Base-by-base conservation (phyloP, 805 yeast species). In the Zygotorulaspora chibaensis region DNA sequence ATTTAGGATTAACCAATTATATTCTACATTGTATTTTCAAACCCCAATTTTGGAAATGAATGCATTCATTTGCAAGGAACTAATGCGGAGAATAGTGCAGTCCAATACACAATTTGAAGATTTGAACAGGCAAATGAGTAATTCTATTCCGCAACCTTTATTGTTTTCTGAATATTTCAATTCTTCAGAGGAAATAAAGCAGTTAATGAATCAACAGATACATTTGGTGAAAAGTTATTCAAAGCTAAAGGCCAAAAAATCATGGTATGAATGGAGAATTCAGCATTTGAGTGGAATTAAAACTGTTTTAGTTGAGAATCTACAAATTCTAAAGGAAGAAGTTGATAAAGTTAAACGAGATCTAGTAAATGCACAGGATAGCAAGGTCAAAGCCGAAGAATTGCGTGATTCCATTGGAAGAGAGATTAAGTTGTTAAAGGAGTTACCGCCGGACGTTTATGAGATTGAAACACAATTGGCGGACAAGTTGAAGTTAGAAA, bases 221-320 rank as follows among this genome's bases (percentile, higher is more conserved):
- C 74, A 71, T 47, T 47, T 73, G 10, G 64, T 81, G 35, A 78
- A 79, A 55, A 74, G 71, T 26, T 75, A 64, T 47, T 70, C 85
- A 0, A 68, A 79, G 26, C 67, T 72, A 26, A 77, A 76, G 54
- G 78, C 86, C 0, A 71, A 68, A 47, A 72, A 71, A 31, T 74
- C 75, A 0, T 82, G 87, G 86, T 77, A 76, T 52, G 75, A 73
- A 40, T 82, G 87, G 88, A 65, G 86, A 48, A 58, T 68, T 10
- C 77, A 77, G 49, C 70, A 80, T 38, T 56, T 76, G 5, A 65
- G 68, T 18, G 80, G 77, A 34, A 65, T 81, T 12, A 55, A 73
- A 27, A 59, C 39, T 17, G 67, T 62, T 8, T 38, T 66, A 16
- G 34, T 47, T 12, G 70, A 63, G 35, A 63, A 65, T 41, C 30